These are phyloP conservation scores for Pseudogymnoascus sp. DNA, from an alignment of 2,329 filamentous ascomycete genomes.

Conservation along the genomic window DNA sequence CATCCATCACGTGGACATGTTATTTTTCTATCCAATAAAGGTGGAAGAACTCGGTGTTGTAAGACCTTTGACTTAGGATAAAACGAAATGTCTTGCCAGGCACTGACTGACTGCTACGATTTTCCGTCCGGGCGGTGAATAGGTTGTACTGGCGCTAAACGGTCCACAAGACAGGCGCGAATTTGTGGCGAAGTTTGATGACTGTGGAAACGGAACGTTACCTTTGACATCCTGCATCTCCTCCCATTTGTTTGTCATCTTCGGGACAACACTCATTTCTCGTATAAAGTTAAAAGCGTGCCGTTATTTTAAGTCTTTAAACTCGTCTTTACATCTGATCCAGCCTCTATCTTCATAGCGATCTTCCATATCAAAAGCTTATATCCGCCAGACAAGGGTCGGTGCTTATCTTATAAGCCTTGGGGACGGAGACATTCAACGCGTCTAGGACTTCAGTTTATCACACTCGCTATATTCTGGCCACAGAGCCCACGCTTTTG, in stretches of 20 bases:
- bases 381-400: neutral
- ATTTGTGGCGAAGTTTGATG: conserved; percentile 1
- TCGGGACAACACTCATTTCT: neutral
- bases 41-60: neutral
- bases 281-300: neutral
- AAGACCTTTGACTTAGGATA: neutral
- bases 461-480: neutral
- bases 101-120: neutral
- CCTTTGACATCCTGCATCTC: neutral
- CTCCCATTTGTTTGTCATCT: conserved; percentile 1
- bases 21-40: neutral
- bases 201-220: conserved; percentile 4
- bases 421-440: neutral
- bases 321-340: neutral
- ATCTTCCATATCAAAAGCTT: conserved; percentile 1
- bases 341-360: neutral
- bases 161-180: neutral
- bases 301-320: neutral
- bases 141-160: neutral
- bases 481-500: neutral
- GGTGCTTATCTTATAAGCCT: neutral
- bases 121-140: neutral
- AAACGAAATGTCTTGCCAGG: neutral
- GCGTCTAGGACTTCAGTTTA: neutral
- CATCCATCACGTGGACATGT: neutral